These are phyloP conservation scores for Beauveria bassiana DNA, from an alignment of 2,329 filamentous ascomycete species.

Conservation along the genomic window DNA sequence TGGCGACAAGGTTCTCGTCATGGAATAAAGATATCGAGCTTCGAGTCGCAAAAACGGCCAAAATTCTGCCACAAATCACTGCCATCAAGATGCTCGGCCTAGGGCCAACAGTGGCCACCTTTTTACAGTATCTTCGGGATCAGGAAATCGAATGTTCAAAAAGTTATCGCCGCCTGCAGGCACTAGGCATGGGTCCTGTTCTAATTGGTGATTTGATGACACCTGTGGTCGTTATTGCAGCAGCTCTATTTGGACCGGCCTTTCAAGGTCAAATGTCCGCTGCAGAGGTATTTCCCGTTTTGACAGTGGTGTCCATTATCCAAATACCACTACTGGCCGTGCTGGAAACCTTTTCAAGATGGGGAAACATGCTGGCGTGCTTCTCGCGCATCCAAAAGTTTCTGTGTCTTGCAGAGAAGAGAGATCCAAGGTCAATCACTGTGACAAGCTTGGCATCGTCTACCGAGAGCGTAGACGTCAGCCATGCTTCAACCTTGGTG, in stretches of 20 bases:
- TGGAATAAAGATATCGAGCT: slow-evolving; percentile 1
- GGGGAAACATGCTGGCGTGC: neutral
- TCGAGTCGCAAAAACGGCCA: neutral
- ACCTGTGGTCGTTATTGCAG: neutral
- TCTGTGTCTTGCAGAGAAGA: neutral
- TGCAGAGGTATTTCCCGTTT: neutral
- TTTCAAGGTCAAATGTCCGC: neutral
- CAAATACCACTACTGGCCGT: neutral
- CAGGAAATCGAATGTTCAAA: neutral
- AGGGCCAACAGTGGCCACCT: neutral
- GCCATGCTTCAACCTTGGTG: neutral
- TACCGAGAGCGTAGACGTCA: neutral
- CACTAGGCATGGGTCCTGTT: neutral
- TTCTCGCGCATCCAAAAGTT: neutral
- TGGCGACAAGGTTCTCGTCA: neutral
- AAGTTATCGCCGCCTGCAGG: neutral
- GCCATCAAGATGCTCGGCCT: slow-evolving; percentile 3
- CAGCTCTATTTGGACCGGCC: neutral
- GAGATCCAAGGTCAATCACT: neutral
- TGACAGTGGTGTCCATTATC: neutral
- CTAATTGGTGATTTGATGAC: neutral
- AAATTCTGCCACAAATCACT: neutral
- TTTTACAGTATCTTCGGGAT: neutral
- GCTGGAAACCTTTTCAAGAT: neutral
- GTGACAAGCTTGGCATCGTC: neutral